Base-by-base conservation (phyloP, 2,329 filamentous ascomycete species). In the Sarocladium strictum region DNA sequence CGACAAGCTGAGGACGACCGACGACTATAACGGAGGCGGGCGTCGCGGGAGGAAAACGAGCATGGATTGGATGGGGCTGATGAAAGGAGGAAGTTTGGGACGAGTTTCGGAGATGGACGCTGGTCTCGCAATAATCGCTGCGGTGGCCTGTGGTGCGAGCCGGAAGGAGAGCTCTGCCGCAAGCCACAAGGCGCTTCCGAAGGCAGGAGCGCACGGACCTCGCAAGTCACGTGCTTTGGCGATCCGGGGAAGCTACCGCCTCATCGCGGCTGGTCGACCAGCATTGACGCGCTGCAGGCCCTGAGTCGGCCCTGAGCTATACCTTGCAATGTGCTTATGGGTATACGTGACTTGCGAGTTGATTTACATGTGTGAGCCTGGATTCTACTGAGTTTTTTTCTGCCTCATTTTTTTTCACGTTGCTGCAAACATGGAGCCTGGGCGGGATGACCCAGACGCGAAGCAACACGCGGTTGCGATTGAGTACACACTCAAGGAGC, bases 401-500 rank as follows among this genome's bases (percentile, higher is more conserved):
- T n/a, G n/a, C n/a, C n/a, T n/a, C n/a, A n/a, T n/a, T n/a, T n/a
- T 7, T 23, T 17, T 45, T 3, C 21, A 14, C 19, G 19, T 43
- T 23, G n/a, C 38, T 10, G 17, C 38, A 23, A 29, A 26, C 26
- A 51, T 51, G 47, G 47, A 51, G 15, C 12, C 47, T 11, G 15
- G 17, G 23, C 12, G n/a, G 17, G 19, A 35, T 35, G 47, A 51
- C 17, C 47, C 47, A 19, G 47, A 35, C 47, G 47, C 29, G 10
- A 35, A n/a, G 50, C 50, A 53, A 40, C 50, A 53, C 33, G 50
- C 33, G 10, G 11, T 29, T 12, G 50, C 50, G 9, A 15, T 93
- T 43, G 81, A 89, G 55, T 78, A 80, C 54, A 90, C 88, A 2
- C 64, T 92, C 43, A 78, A 76, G 58, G 84, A 87, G 64, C 79